A percentile compares a stretch with the other conserved stretches of the same genome.
phyloP scores from a whole-genome alignment of 73 alveolate genomes.

The Paramecium caudatum region DNA sequence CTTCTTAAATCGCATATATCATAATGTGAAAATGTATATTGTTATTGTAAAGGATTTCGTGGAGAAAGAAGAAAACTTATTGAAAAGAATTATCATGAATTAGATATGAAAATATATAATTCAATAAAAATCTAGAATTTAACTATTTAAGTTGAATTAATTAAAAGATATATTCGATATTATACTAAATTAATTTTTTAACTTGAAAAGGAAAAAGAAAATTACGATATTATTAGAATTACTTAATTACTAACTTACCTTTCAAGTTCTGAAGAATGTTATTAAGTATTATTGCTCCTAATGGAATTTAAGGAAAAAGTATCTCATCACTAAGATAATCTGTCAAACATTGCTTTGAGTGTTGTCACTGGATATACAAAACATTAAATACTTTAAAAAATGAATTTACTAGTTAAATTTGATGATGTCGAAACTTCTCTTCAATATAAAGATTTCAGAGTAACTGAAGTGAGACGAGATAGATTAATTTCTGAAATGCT shows the following conservation, averaged over 20 bases:
- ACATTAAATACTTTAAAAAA: not conserved
- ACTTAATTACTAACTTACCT: conserved; percentile 21
- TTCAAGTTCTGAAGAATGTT: conserved; percentile 42
- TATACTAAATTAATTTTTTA: conserved; percentile 44
- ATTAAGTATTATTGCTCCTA: conserved; percentile 19
- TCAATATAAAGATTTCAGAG: conserved; percentile 45
- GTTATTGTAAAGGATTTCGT: conserved; percentile 68
- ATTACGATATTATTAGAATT: not conserved
- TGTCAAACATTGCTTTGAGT: not conserved
- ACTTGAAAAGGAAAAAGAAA: conserved; percentile 30
- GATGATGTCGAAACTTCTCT: conserved; percentile 48
- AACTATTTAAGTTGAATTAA: conserved; percentile 21
- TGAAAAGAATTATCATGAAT: conserved; percentile 25
- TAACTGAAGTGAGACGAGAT: conserved; percentile 64
- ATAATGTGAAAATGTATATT: conserved; percentile 55
- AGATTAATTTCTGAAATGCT: not conserved
- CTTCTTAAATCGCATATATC: not conserved
- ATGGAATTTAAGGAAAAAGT: conserved; percentile 23
- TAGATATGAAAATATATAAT: conserved; percentile 13
- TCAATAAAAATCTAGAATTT: not conserved
- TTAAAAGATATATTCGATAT: conserved; percentile 55
- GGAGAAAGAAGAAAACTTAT: conserved; percentile 48
- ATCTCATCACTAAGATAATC: not conserved
- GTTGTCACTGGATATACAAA: not conserved
- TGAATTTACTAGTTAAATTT: not conserved